These are phyloP conservation scores for Fusarium austroafricanum DNA, from an alignment of 2,329 filamentous ascomycete species.

Conservation along the genomic window DNA sequence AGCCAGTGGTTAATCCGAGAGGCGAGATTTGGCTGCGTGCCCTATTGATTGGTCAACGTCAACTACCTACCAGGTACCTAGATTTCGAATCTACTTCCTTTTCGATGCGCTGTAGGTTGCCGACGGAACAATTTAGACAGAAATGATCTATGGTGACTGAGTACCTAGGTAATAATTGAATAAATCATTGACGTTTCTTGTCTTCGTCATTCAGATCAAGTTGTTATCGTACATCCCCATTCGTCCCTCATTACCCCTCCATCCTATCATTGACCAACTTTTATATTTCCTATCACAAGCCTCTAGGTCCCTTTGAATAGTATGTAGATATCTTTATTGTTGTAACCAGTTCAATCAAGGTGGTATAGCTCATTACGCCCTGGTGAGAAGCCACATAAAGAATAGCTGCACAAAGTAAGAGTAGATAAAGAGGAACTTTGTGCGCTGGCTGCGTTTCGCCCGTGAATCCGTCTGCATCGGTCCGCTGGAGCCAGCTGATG, in stretches of 20 bases:
- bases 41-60: slow-evolving; percentile 4
- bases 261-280: slow-evolving; percentile 5
- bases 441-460: slow-evolving; percentile 86
- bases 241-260: slow-evolving; percentile 31
- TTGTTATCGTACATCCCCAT: slow-evolving; percentile 31
- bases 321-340: neutral
- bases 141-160: neutral
- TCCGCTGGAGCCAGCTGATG: slow-evolving; percentile 71
- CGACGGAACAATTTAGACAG: neutral
- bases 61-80: neutral
- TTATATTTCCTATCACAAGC: neutral
- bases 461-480: slow-evolving; percentile 79
- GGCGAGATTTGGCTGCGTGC: neutral
- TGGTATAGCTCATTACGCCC: slow-evolving; percentile 49
- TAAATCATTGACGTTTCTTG: slow-evolving; percentile 21
- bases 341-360: slow-evolving; percentile 6
- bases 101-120: neutral
- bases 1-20: neutral
- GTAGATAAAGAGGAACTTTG: slow-evolving; percentile 93
- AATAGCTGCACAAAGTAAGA: slow-evolving; percentile 93
- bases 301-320: slow-evolving; percentile 1
- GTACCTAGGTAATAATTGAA: neutral
- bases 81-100: neutral
- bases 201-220: slow-evolving; percentile 22
- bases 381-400: slow-evolving; percentile 85